phyloP scores from a whole-genome alignment of 768 basidiomycete genomes.

The Podaxis sp. region DNA sequence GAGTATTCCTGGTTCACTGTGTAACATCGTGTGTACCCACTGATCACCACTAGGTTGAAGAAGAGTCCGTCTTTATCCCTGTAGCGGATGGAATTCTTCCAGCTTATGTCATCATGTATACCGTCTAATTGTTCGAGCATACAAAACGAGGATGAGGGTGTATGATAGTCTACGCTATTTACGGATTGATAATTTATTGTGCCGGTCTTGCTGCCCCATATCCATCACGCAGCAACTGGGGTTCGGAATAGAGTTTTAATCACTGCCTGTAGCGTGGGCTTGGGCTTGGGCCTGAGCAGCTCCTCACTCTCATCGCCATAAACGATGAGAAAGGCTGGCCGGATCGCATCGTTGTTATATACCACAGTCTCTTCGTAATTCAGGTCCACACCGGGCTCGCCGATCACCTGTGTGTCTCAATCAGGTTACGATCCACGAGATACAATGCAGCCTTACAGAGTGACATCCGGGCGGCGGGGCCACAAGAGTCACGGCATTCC shows the following conservation, averaged over 20 bases:
- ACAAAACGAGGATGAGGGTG: slow-evolving; percentile 13
- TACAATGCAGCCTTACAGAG: slow-evolving; percentile 38
- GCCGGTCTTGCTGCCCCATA: not conserved
- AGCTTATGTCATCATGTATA: slow-evolving; percentile 59
- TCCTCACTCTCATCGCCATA: slow-evolving; percentile 38
- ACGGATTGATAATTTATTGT: slow-evolving; percentile 17
- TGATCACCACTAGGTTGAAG: slow-evolving; percentile 34
- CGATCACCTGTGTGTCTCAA: slow-evolving; percentile 42
- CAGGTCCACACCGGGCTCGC: slow-evolving; percentile 60
- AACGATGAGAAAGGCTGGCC: slow-evolving; percentile 64
- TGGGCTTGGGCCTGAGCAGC: slow-evolving; percentile 17
- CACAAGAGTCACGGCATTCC: slow-evolving; percentile 45
- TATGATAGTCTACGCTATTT: slow-evolving; percentile 9
- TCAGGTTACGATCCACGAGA: slow-evolving; percentile 6
- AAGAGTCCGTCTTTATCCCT: slow-evolving; percentile 52
- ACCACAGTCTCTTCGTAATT: slow-evolving; percentile 73
- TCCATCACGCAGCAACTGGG: slow-evolving; percentile 40
- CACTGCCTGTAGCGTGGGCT: slow-evolving; percentile 31
- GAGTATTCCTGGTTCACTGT: slow-evolving; percentile 14
- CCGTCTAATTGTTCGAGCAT: slow-evolving; percentile 22
- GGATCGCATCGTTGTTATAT: slow-evolving; percentile 63
- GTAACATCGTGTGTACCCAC: slow-evolving; percentile 12
- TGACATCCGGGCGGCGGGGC: slow-evolving; percentile 58
- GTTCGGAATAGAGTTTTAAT: slow-evolving; percentile 46
- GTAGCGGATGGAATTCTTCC: slow-evolving; percentile 55